Percentiles rank a stretch among this genome's conserved stretches.
Conservation (phyloP, 2,329 filamentous ascomycete genomes). For the Thermoascus crustaceus region DNA sequence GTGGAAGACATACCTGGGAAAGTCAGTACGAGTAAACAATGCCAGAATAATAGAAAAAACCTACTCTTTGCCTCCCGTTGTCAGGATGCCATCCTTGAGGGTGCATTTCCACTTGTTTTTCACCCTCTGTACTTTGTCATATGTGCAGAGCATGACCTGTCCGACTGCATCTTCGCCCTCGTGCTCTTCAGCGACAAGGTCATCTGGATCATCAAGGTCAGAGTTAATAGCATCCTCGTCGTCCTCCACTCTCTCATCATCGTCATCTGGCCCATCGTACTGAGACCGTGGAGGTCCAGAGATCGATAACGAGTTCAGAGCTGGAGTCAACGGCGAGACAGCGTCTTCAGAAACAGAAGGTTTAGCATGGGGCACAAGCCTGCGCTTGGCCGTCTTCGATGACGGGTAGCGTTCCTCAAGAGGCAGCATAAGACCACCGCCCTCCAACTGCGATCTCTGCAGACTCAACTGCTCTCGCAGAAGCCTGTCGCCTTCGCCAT, state of each 20-base stretch:
- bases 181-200: constrained; percentile 72
- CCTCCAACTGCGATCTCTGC: constrained; percentile 36
- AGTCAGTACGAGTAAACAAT: constrained; percentile 18
- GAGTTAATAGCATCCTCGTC: constrained; percentile 98
- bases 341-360: constrained; percentile 5
- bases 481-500: constrained; percentile 29
- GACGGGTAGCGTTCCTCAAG: constrained; percentile 29
- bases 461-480: constrained; percentile 36
- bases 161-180: constrained; percentile 77
- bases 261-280: constrained; percentile 49
- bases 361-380: constrained; percentile 10
- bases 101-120: constrained; percentile 99
- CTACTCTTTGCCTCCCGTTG: constrained; percentile 82
- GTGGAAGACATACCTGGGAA: constrained; percentile 76
- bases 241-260: constrained; percentile 51
- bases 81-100: constrained; percentile 91
- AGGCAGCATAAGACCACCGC: constrained; percentile 38
- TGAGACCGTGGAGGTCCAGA: constrained; percentile 33
- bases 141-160: constrained; percentile 97
- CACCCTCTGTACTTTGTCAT: constrained; percentile 96
- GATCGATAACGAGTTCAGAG: constrained; percentile 5
- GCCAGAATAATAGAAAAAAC: constrained; percentile 21
- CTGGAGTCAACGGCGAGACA: constrained; percentile 3
- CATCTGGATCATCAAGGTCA: constrained; percentile 90
- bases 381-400: constrained; percentile 33